Base-by-base conservation (phyloP, 2,329 filamentous ascomycete species). In the Eurotiales sp. region DNA sequence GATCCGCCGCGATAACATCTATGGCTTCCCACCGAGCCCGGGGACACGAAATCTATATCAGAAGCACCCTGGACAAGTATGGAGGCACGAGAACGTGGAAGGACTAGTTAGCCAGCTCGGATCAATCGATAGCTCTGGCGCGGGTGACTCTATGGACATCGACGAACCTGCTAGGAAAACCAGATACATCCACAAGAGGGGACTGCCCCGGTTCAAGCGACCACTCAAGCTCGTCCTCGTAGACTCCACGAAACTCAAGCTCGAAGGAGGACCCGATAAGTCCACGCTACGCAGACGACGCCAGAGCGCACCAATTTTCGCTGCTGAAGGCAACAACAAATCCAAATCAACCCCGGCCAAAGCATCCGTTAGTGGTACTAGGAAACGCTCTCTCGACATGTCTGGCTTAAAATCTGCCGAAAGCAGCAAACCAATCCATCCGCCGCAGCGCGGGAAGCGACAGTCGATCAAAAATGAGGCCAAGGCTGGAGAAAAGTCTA, bases 41-140 rank as follows among this genome's bases (percentile, higher is more conserved):
- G 63, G 65, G 4, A 55, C 64, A 44, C 63, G 62, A 8, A 68
- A 68, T 50, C 21, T 66, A n/a, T 65, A 63, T 1, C 59, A 52
- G 22, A 52, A 48, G 8, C 50, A 40, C 10, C 44, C 54, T 4
- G 46, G 46, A 5, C 54, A 60, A 40, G 36, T 51, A 29, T 51
- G 52, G 11, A 14, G 54, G 4, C 32, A 54, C 4, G 64, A 67
- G 41, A 53, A 67, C 34, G 55, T 67, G 22, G 19, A 51, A 48
- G n/a, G 45, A 51, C 37, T 63, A 32, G 56, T 63, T 22, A 58
- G 58, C 17, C 54, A 64, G 21, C 54, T n/a, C 61, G 63, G 54
- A 61, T 39, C 55, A 55, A 21, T 57, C 52, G 21, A 58, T 44
- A 51, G 2, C 27, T 57, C 8, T 51, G 53, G 14, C 34, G 42